Conservation (phyloP, 768 basidiomycete species). For the Suillus subluteus region DNA sequence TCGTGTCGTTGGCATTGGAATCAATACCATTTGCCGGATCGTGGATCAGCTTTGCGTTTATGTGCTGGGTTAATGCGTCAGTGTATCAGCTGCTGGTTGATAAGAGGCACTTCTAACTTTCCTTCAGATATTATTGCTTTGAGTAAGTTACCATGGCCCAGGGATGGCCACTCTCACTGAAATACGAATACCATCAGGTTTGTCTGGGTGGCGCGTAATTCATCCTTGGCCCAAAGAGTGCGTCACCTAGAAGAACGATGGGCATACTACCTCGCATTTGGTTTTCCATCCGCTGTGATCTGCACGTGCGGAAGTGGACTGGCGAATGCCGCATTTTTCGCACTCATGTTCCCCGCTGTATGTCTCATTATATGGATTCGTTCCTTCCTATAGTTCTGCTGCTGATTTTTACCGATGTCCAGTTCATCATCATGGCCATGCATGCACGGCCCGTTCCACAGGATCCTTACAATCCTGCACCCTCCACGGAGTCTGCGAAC, state of each 20-base stretch:
- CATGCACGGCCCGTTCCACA: conserved; percentile 72
- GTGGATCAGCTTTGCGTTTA: conserved; percentile 63
- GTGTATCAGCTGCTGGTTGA: conserved; percentile 37
- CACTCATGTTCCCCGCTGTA: conserved; percentile 80
- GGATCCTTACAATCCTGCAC: conserved; percentile 72
- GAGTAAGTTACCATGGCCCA: conserved; percentile 51
- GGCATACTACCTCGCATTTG: conserved; percentile 88
- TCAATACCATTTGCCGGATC: conserved; percentile 70
- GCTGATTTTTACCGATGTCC: conserved; percentile 14
- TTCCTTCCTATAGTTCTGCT: conserved; percentile 5
- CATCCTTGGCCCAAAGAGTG: conserved; percentile 69
- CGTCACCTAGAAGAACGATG: conserved; percentile 84
- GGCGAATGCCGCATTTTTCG: conserved; percentile 83
- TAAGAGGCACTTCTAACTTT: conserved; percentile 10
- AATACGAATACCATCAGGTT: conserved; percentile 50
- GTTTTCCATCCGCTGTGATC: conserved; percentile 72
- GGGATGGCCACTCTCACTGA: conserved; percentile 17
- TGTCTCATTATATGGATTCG: conserved; percentile 28
- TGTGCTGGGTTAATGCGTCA: conserved; percentile 89
- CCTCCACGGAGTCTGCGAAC: conserved; percentile 39
- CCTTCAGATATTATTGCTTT: conserved; percentile 83
- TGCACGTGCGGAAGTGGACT: conserved; percentile 76
- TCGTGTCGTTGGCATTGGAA: conserved; percentile 65
- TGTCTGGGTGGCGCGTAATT: conserved; percentile 75
- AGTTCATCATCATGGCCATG: conserved; percentile 89